These are phyloP conservation scores for Hamigera avellanea DNA, from an alignment of 495 filamentous ascomycete species.

Conservation along the genomic window DNA sequence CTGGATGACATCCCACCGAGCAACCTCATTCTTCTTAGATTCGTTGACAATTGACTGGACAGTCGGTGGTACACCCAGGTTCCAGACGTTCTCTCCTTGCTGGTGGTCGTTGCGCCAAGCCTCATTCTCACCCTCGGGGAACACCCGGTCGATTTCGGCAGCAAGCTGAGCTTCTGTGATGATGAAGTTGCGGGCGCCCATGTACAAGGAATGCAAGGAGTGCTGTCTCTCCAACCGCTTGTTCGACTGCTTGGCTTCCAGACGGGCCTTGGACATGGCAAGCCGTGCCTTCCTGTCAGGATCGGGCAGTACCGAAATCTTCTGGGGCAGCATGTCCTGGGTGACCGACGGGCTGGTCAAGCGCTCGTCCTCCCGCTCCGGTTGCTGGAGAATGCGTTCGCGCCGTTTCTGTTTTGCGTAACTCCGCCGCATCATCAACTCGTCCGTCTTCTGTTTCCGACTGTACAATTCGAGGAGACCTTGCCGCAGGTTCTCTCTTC, in stretches of 20 bases:
- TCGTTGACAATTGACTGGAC: slow-evolving; percentile 29
- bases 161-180: slow-evolving; percentile 49
- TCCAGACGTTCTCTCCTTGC: slow-evolving; percentile 45
- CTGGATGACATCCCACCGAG: slow-evolving; percentile 34
- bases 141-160: slow-evolving; percentile 47
- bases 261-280: slow-evolving; percentile 26
- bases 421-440: slow-evolving; percentile 21
- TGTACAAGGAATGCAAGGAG: slow-evolving; percentile 49
- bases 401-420: slow-evolving; percentile 26
- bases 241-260: slow-evolving; percentile 22
- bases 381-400: slow-evolving; percentile 32
- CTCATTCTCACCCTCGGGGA: slow-evolving; percentile 39
- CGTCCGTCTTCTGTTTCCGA: slow-evolving; percentile 40
- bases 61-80: slow-evolving; percentile 39
- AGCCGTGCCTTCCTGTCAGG: slow-evolving; percentile 36
- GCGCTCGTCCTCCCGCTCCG: slow-evolving; percentile 47
- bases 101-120: slow-evolving; percentile 34
- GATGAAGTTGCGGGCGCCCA: slow-evolving; percentile 54
- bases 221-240: slow-evolving; percentile 32
- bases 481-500: slow-evolving; percentile 52
- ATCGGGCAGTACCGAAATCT: slow-evolving; percentile 28
- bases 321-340: slow-evolving; percentile 26
- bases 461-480: slow-evolving; percentile 45
- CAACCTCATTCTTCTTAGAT: slow-evolving; percentile 17
- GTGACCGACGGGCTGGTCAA: slow-evolving; percentile 44